Percentiles rank a stretch among this genome's conserved stretches.
These are phyloP conservation scores for Ceratocystis alfenasii DNA, from an alignment of 2,329 filamentous ascomycete genomes.

Conservation along the genomic window DNA sequence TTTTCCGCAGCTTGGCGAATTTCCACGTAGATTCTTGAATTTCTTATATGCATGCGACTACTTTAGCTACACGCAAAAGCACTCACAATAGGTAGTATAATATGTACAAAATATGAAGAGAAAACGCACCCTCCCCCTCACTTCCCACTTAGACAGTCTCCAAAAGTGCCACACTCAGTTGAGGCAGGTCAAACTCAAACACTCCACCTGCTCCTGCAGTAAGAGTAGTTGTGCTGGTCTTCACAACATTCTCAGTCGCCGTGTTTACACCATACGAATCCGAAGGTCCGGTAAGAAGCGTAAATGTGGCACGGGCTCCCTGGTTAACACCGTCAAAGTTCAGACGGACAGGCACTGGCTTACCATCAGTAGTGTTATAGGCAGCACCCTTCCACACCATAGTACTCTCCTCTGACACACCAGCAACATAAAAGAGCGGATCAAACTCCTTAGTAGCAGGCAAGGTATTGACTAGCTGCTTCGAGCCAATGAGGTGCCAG, in stretches of 20 bases:
- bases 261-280: conserved; percentile 36
- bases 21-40: background rate
- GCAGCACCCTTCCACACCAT: conserved; percentile 41
- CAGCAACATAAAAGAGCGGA: conserved; percentile 41
- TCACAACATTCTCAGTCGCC: conserved; percentile 39
- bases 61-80: background rate
- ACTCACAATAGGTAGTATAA: background rate
- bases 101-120: background rate
- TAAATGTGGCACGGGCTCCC: conserved; percentile 34
- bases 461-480: conserved; percentile 37
- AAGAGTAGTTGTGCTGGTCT: conserved; percentile 32
- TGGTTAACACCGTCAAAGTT: conserved; percentile 35
- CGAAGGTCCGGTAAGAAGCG: conserved; percentile 34
- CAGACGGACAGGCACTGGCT: conserved; percentile 36
- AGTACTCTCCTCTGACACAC: conserved; percentile 33
- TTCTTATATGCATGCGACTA: background rate
- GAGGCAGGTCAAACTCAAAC: conserved; percentile 42
- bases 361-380: conserved; percentile 39
- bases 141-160: conserved; percentile 29
- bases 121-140: background rate
- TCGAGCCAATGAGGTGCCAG: conserved; percentile 39
- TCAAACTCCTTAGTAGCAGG: conserved; percentile 34
- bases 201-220: conserved; percentile 35
- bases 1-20: background rate
- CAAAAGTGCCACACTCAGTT: conserved; percentile 45